Percentiles rank a stretch among this genome's conserved stretches.
phyloP scores from a whole-genome alignment of 2,329 filamentous ascomycete species.

The Claviceps pazoutovae region DNA sequence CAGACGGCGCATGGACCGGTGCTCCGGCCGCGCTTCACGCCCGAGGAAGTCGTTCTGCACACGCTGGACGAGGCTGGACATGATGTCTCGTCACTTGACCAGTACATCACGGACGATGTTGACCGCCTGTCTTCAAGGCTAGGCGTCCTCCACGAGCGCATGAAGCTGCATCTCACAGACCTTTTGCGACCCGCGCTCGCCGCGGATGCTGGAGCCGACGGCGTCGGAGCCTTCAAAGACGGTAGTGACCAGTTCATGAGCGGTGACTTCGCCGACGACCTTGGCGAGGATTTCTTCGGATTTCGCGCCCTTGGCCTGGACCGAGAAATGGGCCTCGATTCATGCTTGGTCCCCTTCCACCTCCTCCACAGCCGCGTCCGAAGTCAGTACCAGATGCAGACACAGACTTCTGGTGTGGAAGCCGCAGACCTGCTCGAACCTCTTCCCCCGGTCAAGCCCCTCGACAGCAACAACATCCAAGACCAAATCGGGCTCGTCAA shows the following conservation, averaged over 20 bases:
- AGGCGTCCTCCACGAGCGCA: slow-evolving; percentile 75
- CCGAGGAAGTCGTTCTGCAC: slow-evolving; percentile 79
- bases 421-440: slow-evolving; percentile 50
- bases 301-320: slow-evolving; percentile 92
- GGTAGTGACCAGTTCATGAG: slow-evolving; percentile 94
- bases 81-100: slow-evolving; percentile 67
- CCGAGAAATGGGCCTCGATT: slow-evolving; percentile 75
- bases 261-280: slow-evolving; percentile 93
- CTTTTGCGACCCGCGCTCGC: slow-evolving; percentile 78
- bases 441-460: slow-evolving; percentile 56
- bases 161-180: slow-evolving; percentile 88
- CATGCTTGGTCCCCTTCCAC: slow-evolving; percentile 83
- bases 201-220: slow-evolving; percentile 61
- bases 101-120: slow-evolving; percentile 86
- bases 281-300: slow-evolving; percentile 97
- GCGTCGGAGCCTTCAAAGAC: slow-evolving; percentile 84
- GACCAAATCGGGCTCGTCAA: slow-evolving; percentile 77
- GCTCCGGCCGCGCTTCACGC: slow-evolving; percentile 54
- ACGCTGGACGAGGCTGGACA: slow-evolving; percentile 73
- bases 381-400: slow-evolving; percentile 69
- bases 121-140: slow-evolving; percentile 73
- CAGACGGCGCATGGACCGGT: slow-evolving; percentile 27
- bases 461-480: slow-evolving; percentile 65
- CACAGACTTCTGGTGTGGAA: slow-evolving; percentile 43
- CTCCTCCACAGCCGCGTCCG: slow-evolving; percentile 84